Evolutionary conservation across 2,329 filamentous ascomycete species (phyloP).

Genomic region (Exophiala aquamarina): DNA sequence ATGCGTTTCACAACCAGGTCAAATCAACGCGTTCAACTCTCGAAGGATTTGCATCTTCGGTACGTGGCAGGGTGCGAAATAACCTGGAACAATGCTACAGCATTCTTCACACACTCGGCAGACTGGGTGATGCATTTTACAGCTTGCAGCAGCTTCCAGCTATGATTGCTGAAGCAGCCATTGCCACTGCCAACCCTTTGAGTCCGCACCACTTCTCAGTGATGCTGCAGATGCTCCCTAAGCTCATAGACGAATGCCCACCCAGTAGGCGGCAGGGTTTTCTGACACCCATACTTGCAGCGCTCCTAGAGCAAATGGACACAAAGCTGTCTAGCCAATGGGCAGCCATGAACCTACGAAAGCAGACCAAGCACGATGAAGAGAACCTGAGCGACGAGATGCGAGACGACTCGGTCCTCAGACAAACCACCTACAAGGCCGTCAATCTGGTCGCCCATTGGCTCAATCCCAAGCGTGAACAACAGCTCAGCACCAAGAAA

Average conservation of each 20-base stretch:
- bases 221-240: slow-evolving; percentile 83
- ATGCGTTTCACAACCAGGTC: slow-evolving; percentile 93
- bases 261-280: slow-evolving; percentile 74
- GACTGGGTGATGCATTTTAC: slow-evolving; percentile 85
- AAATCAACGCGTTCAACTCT: slow-evolving; percentile 84
- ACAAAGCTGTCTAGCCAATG: slow-evolving; percentile 84
- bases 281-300: slow-evolving; percentile 76
- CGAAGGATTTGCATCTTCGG: slow-evolving; percentile 90
- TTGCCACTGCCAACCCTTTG: slow-evolving; percentile 76
- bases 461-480: slow-evolving; percentile 68
- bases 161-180: slow-evolving; percentile 80
- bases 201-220: slow-evolving; percentile 93
- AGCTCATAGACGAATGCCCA: slow-evolving; percentile 90
- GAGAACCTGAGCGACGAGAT: slow-evolving; percentile 91
- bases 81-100: slow-evolving; percentile 93
- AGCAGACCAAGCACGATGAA: slow-evolving; percentile 60
- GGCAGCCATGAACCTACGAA: slow-evolving; percentile 66
- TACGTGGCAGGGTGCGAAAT: slow-evolving; percentile 82
- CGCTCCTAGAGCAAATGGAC: slow-evolving; percentile 83
- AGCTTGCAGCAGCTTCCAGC: slow-evolving; percentile 80
- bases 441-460: slow-evolving; percentile 90
- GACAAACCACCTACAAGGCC: slow-evolving; percentile 87
- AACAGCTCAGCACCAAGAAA: slow-evolving; percentile 46
- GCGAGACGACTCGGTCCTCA: slow-evolving; percentile 93
- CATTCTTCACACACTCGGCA: slow-evolving; percentile 89